Percentiles rank a stretch among this genome's conserved stretches.
Evolutionary conservation across 176 grass and related monocot species (phyloP).

Genomic region (Zea mays): Zm-B73-REFERENCE-NAM-5.0 NC_050102.1:141829001-141829500

Average conservation of each 20-base stretch:
- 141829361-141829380: background rate
- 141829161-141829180: conserved; percentile 84
- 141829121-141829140: background rate
- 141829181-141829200: conserved; percentile 76
- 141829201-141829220: conserved; percentile 79
- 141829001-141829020: background rate
- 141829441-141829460: background rate
- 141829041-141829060: background rate
- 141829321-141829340: background rate
- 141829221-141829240: conserved; percentile 69
- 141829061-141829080: background rate
- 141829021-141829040: background rate
- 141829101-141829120: background rate
- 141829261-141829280: background rate
- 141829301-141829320: background rate
- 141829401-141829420: background rate
- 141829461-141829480: background rate
- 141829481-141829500: background rate
- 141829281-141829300: background rate
- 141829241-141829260: conserved; percentile 63
- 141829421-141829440: background rate
- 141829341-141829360: background rate
- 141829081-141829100: background rate
- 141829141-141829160: background rate
- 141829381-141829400: conserved; percentile 1